These are phyloP conservation scores for Cyberlindnera saturnus DNA, from an alignment of 805 yeast genomes.

Conservation along the genomic window DNA sequence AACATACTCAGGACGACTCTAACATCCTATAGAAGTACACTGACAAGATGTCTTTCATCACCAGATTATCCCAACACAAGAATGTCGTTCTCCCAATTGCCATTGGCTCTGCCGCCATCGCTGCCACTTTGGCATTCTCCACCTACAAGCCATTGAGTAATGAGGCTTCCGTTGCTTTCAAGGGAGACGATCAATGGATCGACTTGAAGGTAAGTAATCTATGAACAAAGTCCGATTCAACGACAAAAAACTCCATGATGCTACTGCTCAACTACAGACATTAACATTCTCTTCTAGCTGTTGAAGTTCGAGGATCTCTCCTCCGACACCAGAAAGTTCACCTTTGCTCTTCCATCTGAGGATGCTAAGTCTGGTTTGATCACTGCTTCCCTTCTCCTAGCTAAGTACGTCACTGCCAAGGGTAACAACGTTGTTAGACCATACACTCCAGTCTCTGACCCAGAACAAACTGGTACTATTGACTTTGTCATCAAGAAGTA, in stretches of 20 bases:
- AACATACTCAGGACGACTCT: too few species aligned
- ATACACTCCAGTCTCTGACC: slow-evolving; percentile 76
- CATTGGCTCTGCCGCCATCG: slow-evolving; percentile 43
- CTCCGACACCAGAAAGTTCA: slow-evolving; percentile 59
- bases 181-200: slow-evolving; percentile 63
- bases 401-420: slow-evolving; percentile 77
- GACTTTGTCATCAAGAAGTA: slow-evolving; percentile 82
- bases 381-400: slow-evolving; percentile 72
- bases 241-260: background rate
- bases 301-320: slow-evolving; percentile 44
- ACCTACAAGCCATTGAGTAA: slow-evolving; percentile 28
- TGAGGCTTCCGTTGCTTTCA: slow-evolving; percentile 43
- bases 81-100: slow-evolving; percentile 31
- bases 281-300: slow-evolving; percentile 15
- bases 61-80: slow-evolving; percentile 18
- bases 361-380: slow-evolving; percentile 72
- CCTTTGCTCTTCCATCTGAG: slow-evolving; percentile 60
- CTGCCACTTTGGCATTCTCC: slow-evolving; percentile 27
- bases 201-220: slow-evolving; percentile 42
- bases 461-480: slow-evolving; percentile 63
- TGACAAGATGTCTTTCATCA: slow-evolving; percentile 21
- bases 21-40: background rate
- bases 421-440: slow-evolving; percentile 80
- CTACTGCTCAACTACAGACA: background rate
- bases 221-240: background rate